Evolutionary conservation across 352 stramenopile species (phyloP), one percentile per base, ranked within the genome.

Genomic region (Globisporangium carolinianum): DNA sequence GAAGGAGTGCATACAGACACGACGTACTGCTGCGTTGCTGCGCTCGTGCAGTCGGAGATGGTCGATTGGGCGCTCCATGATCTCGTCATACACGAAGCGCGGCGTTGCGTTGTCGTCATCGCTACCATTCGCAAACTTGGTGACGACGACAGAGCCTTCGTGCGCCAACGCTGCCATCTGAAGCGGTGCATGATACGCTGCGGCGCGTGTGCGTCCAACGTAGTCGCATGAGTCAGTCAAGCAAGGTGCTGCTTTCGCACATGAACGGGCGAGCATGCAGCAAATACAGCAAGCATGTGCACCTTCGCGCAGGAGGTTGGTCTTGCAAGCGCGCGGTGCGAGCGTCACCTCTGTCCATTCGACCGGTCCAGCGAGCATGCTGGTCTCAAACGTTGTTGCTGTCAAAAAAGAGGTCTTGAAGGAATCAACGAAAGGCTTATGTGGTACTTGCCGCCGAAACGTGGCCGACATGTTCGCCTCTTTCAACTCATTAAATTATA

Each of bases 101-200:
- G 14, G 2, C 10, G 38, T 43, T 43, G 38, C 10, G 32, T 8
- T 39, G 2, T 45, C 38, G 35, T 24, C 18, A 43, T 41, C 24
- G 6, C 11, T 35, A 18, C 38, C n/a, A n/a, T n/a, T 55, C 6
- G 49, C 49, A 39, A 61, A 68, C 4, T 55, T 61, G 18, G 61
- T 66, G 58, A 85, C 62, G 35, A 65, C 65, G 48, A 85, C 69
- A 7, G 57, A 72, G n/a, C 65, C 45, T 10, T 62, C 66, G 35
- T 66, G 58, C 12, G 73, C 52, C 59, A 75, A 61, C 14, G 75
- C 75, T 14, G 63, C 71, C 54, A 75, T 57, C n/a, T 66, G 55
- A 53, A 85, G 49, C 51, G 51, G 58, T 10, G 61, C n/a, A 50
- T 79, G 76, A 58, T 81, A 85, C 55, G 62, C 75, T 85, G 38